Conservation (phyloP, 345 rosid genomes). For the Eutrema heterophyllum region DNA sequence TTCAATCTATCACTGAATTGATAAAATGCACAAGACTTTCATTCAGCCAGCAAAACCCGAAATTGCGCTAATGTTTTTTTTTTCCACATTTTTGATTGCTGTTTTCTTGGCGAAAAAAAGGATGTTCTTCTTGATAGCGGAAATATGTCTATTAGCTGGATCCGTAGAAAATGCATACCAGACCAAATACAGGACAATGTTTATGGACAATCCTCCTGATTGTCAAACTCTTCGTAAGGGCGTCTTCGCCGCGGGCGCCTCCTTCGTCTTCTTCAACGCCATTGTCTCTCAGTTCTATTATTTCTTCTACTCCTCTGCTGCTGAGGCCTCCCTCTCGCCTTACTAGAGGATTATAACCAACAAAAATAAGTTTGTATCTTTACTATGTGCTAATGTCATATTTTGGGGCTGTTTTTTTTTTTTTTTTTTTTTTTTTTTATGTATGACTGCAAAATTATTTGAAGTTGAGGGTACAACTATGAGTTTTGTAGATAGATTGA, state of each 20-base stretch:
- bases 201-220: slow-evolving; percentile 56
- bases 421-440: no score
- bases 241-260: slow-evolving; percentile 89
- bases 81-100: background rate
- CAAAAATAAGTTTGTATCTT: background rate
- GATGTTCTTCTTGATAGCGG: slow-evolving; percentile 79
- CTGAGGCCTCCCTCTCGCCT: slow-evolving; percentile 35
- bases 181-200: slow-evolving; percentile 71
- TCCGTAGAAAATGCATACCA: slow-evolving; percentile 88
- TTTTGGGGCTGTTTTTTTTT: background rate
- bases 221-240: slow-evolving; percentile 87
- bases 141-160: slow-evolving; percentile 79
- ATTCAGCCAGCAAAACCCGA: background rate
- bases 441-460: slow-evolving; percentile 1
- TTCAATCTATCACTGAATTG: background rate
- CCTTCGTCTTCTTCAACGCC: slow-evolving; percentile 68
- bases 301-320: slow-evolving; percentile 60
- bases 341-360: slow-evolving; percentile 12
- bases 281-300: slow-evolving; percentile 78
- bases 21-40: background rate
- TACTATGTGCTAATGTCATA: slow-evolving; percentile 3
- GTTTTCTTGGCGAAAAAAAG: slow-evolving; percentile 31
- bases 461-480: slow-evolving; percentile 4
- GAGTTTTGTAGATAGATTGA: slow-evolving; percentile 14
- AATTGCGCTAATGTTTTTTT: background rate